These are phyloP conservation scores for Dendrobium catenatum DNA, from an alignment of 106 monocot genomes.

Conservation along the genomic window DNA sequence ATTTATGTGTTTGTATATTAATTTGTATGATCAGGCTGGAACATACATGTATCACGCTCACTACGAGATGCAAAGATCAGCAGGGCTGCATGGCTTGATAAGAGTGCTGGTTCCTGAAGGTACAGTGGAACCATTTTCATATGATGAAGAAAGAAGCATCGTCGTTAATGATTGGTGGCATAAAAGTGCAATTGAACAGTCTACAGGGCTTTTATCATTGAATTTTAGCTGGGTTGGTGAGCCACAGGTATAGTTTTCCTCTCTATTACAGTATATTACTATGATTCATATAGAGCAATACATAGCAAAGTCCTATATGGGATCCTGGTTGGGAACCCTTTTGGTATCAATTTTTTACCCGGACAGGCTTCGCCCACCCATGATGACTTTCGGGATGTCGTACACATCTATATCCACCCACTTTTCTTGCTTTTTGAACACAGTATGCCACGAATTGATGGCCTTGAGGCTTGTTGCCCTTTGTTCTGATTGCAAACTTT, in stretches of 20 bases:
- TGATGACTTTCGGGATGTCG: too few relatives aligned
- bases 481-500: too few relatives aligned
- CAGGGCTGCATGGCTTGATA: constrained; percentile 71
- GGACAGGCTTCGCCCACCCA: too few relatives aligned
- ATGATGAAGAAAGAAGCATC: constrained; percentile 58
- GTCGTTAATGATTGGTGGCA: constrained; percentile 95
- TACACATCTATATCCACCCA: too few relatives aligned
- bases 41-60: constrained; percentile 86
- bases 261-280: too few relatives aligned
- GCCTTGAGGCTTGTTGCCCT: too few relatives aligned
- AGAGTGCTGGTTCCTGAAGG: constrained; percentile 29
- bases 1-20: too few relatives aligned
- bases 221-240: constrained; percentile 59
- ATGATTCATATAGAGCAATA: neutral
- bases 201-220: constrained; percentile 35
- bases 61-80: constrained; percentile 82
- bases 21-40: constrained; percentile 36
- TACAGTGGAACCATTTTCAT: constrained; percentile 50
- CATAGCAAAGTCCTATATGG: too few relatives aligned
- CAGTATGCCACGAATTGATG: too few relatives aligned
- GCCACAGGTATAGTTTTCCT: constrained; percentile 41
- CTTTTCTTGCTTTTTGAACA: too few relatives aligned
- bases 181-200: constrained; percentile 57
- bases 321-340: too few relatives aligned
- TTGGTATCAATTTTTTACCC: too few relatives aligned